Conservation (phyloP, 495 filamentous ascomycete species). For the Penicillium subrubescens region DNA sequence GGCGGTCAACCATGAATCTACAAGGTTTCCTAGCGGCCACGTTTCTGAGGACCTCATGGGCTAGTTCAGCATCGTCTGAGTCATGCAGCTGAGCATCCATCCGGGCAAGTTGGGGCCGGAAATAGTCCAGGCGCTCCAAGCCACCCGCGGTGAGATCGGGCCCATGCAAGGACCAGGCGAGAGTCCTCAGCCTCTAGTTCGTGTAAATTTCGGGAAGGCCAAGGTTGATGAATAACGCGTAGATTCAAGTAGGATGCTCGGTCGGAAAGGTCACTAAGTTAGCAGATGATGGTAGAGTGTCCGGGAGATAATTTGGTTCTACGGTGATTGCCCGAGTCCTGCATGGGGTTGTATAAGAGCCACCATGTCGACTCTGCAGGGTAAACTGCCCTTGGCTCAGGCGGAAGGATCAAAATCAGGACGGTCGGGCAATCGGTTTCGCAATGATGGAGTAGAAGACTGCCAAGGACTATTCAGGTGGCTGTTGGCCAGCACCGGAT, state of each 20-base stretch:
- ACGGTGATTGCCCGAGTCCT: neutral
- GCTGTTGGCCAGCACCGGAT: neutral
- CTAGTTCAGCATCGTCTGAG: neutral
- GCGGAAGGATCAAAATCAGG: neutral
- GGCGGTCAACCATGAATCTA: neutral
- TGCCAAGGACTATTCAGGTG: neutral
- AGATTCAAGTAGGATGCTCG: neutral
- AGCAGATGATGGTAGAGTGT: neutral
- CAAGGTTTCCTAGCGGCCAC: neutral
- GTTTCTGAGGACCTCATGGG: neutral
- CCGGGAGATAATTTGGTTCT: neutral
- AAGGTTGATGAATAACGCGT: neutral
- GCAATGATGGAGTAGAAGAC: neutral
- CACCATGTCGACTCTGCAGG: neutral
- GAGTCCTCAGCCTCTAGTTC: neutral
- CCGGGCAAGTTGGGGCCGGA: neutral
- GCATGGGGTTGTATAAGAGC: neutral
- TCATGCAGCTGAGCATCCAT: neutral
- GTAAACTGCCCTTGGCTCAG: neutral
- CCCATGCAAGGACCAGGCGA: neutral
- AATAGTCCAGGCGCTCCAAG: neutral
- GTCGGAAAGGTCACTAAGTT: neutral
- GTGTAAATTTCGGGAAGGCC: neutral
- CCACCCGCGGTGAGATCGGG: neutral
- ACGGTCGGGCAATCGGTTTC: constrained; percentile 1